Evolutionary conservation across 305 asterid species (phyloP).

Genomic region (Andrographis paniculata): DNA sequence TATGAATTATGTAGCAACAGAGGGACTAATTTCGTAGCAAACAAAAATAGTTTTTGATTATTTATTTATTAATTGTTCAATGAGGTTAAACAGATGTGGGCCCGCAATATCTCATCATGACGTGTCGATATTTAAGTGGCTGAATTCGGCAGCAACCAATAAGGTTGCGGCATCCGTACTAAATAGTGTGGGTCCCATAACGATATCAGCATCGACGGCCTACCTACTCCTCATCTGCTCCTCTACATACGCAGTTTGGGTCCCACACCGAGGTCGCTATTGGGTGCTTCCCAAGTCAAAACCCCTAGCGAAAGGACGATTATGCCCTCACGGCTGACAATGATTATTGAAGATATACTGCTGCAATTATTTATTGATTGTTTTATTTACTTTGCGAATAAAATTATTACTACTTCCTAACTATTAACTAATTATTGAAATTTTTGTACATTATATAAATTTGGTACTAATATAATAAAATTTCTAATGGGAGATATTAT

Average conservation of each 20-base stretch:
- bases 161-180: slow-evolving; percentile 27
- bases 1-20: no score
- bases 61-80: not conserved
- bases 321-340: not conserved
- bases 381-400: no score
- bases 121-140: slow-evolving; percentile 20
- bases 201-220: no score
- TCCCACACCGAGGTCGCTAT: slow-evolving; percentile 1
- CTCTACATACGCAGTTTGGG: slow-evolving; percentile 7
- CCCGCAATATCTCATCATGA: slow-evolving; percentile 19
- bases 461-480: no score
- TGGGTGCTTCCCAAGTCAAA: slow-evolving; percentile 1
- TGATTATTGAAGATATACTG: no score
- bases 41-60: no score
- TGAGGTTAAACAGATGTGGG: not conserved
- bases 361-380: no score
- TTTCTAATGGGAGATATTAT: no score
- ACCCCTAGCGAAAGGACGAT: not conserved
- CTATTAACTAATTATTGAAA: no score
- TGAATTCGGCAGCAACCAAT: slow-evolving; percentile 26
- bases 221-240: slow-evolving; percentile 6
- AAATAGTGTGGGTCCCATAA: slow-evolving; percentile 12
- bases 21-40: no score
- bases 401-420: no score
- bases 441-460: no score